Base-by-base conservation (phyloP, 140 eudicot genomes). In the Bidens hawaiensis region DNA sequence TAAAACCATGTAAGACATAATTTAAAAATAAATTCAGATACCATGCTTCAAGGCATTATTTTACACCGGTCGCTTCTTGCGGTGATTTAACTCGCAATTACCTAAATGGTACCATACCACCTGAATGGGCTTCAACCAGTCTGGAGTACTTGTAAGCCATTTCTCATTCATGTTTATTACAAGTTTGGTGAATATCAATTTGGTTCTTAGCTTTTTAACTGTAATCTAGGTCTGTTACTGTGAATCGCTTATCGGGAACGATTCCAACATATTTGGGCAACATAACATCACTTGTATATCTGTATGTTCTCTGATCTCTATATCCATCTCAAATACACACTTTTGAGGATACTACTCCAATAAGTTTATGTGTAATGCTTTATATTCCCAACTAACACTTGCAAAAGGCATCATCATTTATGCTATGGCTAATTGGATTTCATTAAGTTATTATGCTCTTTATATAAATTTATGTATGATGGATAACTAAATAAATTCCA, bases 61-160 rank as follows among this genome's bases (percentile, higher is more conserved):
- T 23, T 17, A 21, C 13, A 33, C 19, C 28, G 27, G 12, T 52
- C 3, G 41, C 56, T 60, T 53, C 49, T 41, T 68, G 79, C 60
- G 83, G 95, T 70, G 85, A 73, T 46, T 49, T 87, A 6, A 6
- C 68, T 28, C 60, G 73, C 41, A 83, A 83, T 65, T 84, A 81
- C 68, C 82, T 87, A 19, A 74, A 52, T 25, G 95, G 95, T 11
- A 81, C 80, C 41, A 78, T 87, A 57, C 95, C 95, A 1, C 52
- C 2, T 6, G 82, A 81, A 79, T 87, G 93, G 95, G 93, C 84
- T 48, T 73, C 82, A 59, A 75, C 76, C 28, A 76, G 58, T 31
- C 64, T 87, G 77, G 68, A 81, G 28, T 68, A 16, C 64, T 7
- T 87, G 93, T 87, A 60, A 81, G 95, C 54, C 24, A 41, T 16